A percentile compares a stretch with the other conserved stretches of the same genome.
Evolutionary conservation across 345 rosid species (phyloP).

Genomic region (Alliaria petiolata): DNA sequence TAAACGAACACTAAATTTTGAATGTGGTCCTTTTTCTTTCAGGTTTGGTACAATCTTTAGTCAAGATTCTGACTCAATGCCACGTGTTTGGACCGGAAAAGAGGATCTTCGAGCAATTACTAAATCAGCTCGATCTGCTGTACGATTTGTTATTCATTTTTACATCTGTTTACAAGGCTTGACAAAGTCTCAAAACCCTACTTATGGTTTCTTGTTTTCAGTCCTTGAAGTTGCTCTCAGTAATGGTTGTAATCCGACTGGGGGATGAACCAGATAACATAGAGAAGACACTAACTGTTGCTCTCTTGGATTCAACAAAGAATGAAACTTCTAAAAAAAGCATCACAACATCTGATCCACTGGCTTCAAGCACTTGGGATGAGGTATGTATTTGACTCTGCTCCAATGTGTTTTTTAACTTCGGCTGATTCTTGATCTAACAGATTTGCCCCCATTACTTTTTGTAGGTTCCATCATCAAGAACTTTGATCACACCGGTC

Average conservation of each 20-base stretch:
- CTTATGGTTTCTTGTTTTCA: slow-evolving; percentile 28
- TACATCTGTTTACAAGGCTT: neutral
- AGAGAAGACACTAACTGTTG: slow-evolving; percentile 47
- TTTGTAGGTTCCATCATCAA: slow-evolving; percentile 63
- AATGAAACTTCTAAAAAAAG: slow-evolving; percentile 43
- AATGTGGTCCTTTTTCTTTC: neutral
- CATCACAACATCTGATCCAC: slow-evolving; percentile 53
- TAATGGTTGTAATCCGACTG: slow-evolving; percentile 71
- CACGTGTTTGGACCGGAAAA: slow-evolving; percentile 95
- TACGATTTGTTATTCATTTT: slow-evolving; percentile 28
- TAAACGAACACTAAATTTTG: neutral
- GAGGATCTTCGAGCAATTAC: slow-evolving; percentile 94
- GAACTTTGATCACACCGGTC: slow-evolving; percentile 84
- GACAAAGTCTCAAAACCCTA: neutral
- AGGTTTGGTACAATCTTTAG: slow-evolving; percentile 81
- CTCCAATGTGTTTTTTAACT: neutral
- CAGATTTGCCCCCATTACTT: neutral
- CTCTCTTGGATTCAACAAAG: slow-evolving; percentile 53
- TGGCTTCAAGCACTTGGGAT: slow-evolving; percentile 92
- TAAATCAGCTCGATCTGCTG: slow-evolving; percentile 76
- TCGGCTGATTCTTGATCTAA: neutral
- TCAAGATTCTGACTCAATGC: slow-evolving; percentile 94
- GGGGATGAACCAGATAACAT: slow-evolving; percentile 63
- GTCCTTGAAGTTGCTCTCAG: slow-evolving; percentile 87
- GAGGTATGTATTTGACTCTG: slow-evolving; percentile 39